Evolutionary conservation across 202 grass and related monocot species (phyloP).

Genomic region (Digitaria exilis): DNA sequence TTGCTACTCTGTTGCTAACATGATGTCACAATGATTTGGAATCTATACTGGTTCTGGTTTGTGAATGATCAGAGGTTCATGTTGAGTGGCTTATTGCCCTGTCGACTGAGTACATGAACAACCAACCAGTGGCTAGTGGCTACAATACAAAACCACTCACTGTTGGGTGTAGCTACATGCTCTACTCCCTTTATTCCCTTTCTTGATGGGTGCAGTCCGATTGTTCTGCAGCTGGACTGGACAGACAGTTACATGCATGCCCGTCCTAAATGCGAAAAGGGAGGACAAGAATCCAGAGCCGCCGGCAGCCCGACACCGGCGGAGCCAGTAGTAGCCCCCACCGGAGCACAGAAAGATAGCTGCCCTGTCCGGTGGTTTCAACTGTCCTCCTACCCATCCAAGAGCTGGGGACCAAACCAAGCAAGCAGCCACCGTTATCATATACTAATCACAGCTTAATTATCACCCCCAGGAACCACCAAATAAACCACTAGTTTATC

Average conservation of each 20-base stretch:
- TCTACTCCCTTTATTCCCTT: neutral
- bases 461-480: constrained; percentile 19
- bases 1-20: neutral
- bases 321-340: constrained; percentile 23
- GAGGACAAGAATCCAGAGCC: constrained; percentile 40
- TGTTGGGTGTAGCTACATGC: neutral
- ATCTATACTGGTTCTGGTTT: neutral
- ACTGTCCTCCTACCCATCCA: constrained; percentile 46
- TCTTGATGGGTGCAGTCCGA: neutral
- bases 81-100: neutral
- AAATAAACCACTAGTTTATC: constrained; percentile 18
- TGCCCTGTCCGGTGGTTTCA: constrained; percentile 39
- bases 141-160: neutral
- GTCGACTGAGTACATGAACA: neutral
- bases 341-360: constrained; percentile 10
- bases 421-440: neutral
- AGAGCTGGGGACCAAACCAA: constrained; percentile 27
- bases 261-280: constrained; percentile 18
- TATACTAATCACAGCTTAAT: constrained; percentile 28
- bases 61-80: neutral
- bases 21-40: neutral
- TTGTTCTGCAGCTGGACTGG: constrained; percentile 26
- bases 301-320: constrained; percentile 21
- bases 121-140: too few species aligned
- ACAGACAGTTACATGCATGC: constrained; percentile 16